A percentile compares a stretch with the other conserved stretches of the same genome.
These are phyloP conservation scores for Metroxylon sagu DNA, from an alignment of 176 grass and related monocot species.

Conservation along the genomic window DNA sequence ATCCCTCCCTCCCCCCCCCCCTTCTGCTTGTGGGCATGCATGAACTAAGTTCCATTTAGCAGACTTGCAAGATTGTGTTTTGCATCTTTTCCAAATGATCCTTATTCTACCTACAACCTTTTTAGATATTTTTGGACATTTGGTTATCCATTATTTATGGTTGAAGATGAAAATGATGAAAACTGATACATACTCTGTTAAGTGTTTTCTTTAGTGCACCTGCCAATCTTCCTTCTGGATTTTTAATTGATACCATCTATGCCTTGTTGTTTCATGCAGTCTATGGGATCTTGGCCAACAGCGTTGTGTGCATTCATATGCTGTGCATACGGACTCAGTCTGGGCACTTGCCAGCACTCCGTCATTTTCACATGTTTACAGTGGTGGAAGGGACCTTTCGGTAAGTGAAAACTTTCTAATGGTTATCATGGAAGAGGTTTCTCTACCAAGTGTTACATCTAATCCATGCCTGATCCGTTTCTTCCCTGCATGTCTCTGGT, in stretches of 20 bases:
- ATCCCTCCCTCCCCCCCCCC: not conserved
- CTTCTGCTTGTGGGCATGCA: not conserved
- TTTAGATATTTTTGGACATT: too few species aligned
- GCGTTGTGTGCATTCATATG: constrained; percentile 95
- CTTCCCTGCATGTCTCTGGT: constrained; percentile 3
- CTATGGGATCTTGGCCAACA: constrained; percentile 99
- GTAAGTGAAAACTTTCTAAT: constrained; percentile 30
- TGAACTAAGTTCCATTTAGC: too few species aligned
- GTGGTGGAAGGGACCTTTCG: constrained; percentile 92
- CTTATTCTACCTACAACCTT: too few species aligned
- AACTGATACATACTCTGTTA: too few species aligned
- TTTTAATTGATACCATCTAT: not conserved
- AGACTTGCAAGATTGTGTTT: too few species aligned
- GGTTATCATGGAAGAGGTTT: too few species aligned
- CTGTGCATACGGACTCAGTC: constrained; percentile 92
- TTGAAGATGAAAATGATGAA: too few species aligned
- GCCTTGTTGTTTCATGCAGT: constrained; percentile 36
- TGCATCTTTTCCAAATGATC: too few species aligned
- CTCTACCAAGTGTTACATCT: not conserved
- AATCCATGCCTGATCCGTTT: constrained; percentile 14
- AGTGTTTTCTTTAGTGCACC: too few species aligned
- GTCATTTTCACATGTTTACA: constrained; percentile 91
- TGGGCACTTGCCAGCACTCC: constrained; percentile 82
- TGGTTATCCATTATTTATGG: too few species aligned
- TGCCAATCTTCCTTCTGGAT: too few species aligned